Evolutionary conservation across 768 basidiomycete species (phyloP), one percentile per base, ranked within the genome.

Genomic region (Tylopilus plumbeoviolaceoides): DNA sequence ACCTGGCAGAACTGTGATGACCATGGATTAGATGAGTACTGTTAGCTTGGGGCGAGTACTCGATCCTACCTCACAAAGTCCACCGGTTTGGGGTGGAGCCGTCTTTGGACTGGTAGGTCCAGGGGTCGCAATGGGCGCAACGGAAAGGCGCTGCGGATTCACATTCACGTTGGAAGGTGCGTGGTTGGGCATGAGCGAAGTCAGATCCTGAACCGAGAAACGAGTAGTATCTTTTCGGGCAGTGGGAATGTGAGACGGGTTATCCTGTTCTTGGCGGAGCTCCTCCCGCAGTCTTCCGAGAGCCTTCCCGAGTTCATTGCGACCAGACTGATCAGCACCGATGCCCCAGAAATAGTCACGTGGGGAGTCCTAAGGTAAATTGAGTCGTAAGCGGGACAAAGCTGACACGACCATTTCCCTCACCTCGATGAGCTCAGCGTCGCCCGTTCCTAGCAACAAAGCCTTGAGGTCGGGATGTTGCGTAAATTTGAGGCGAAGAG

Each of bases 321-420:
- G 79, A 20, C 87, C 87, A 60, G 75, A 70, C 25, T 77, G 71
- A 64, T 89, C 83, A 36, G 78, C 73, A 6, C 87, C 87, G 55
- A 82, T 68, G n/a, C 87, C 87, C 86, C 87, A 89, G 68, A 88
- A 88, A 38, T 84, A 74, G 65, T 89, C 87, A 57, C 81, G 84
- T 53, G 83, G 82, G n/a, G 85, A 87, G 61, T 85, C 79, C 85
- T 87, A 56, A 28, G 10, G 21, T 4, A 17, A 6, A 48, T 18
- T 47, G 28, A 51, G 30, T 47, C 14, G 31, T 50, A 44, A 40
- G 21, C 47, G 42, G 31, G 33, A 55, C 10, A 44, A 21, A 48
- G 40, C 4, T n/a, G 20, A 48, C 10, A 18, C 7, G 12, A 36
- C 6, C n/a, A 28, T n/a, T n/a, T n/a, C 1, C 47, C 61, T 61